Evolutionary conservation across 2,329 filamentous ascomycete species (phyloP).

Genomic region (Zymoseptoria ardabiliae): DNA sequence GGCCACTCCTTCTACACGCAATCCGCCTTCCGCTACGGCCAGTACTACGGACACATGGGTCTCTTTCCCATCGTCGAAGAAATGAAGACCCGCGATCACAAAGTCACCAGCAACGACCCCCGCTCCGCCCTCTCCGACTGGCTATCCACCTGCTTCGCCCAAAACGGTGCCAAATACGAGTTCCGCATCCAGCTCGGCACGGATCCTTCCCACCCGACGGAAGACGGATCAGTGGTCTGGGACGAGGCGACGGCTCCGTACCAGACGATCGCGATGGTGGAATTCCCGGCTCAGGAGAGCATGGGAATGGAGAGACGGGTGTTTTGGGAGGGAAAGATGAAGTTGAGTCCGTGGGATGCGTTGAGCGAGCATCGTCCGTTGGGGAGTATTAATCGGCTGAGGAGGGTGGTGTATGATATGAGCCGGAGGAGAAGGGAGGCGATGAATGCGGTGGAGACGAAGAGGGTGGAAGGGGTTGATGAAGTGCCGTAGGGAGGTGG

Average conservation of each 20-base stretch:
- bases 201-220: conserved; percentile 41
- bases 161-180: conserved; percentile 36
- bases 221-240: conserved; percentile 40
- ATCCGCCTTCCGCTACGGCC: conserved; percentile 42
- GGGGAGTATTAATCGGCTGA: conserved; percentile 34
- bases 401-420: conserved; percentile 34
- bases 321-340: conserved; percentile 41
- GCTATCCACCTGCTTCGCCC: conserved; percentile 37
- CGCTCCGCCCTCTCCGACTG: conserved; percentile 33
- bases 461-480: conserved; percentile 32
- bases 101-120: conserved; percentile 30
- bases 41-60: conserved; percentile 43
- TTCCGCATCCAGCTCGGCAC: conserved; percentile 43
- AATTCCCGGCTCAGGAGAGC: conserved; percentile 37
- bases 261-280: conserved; percentile 38
- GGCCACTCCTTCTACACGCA: conserved; percentile 29
- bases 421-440: conserved; percentile 31
- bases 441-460: conserved; percentile 34
- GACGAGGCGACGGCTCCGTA: conserved; percentile 42
- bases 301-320: conserved; percentile 35
- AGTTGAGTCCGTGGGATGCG: conserved; percentile 38
- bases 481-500: conserved; percentile 30
- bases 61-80: conserved; percentile 35
- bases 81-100: conserved; percentile 30
- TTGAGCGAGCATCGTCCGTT: conserved; percentile 37